phyloP scores from a whole-genome alignment of 1,139 yeast species.

The Blastobotrys persicus region DNA sequence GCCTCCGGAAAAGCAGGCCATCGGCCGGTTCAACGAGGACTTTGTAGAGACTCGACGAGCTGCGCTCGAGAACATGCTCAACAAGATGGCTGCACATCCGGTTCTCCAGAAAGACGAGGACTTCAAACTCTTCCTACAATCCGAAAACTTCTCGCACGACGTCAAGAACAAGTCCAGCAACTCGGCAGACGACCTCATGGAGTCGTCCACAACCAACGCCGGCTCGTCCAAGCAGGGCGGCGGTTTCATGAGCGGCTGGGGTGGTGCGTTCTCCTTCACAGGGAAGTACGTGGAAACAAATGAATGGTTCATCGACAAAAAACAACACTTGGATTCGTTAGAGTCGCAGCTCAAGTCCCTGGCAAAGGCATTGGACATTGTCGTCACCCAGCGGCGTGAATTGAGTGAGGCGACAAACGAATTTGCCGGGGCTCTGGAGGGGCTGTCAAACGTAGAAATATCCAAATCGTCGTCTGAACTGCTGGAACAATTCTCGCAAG shows the following conservation, averaged over 20 bases:
- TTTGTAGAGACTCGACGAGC: constrained; percentile 83
- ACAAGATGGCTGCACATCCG: constrained; percentile 58
- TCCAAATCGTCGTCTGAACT: constrained; percentile 64
- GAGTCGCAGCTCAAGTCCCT: constrained; percentile 72
- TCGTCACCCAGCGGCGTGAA: constrained; percentile 74
- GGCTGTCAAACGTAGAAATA: constrained; percentile 72
- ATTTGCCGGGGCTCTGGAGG: constrained; percentile 50
- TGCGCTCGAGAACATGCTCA: constrained; percentile 86
- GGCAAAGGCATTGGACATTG: constrained; percentile 67
- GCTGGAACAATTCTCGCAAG: constrained; percentile 62
- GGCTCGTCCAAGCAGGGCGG: constrained; percentile 25
- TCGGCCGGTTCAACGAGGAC: constrained; percentile 83
- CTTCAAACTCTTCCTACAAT: constrained; percentile 71
- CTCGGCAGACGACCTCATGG: constrained; percentile 9
- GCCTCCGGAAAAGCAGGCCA: constrained; percentile 93
- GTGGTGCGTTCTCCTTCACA: constrained; percentile 53
- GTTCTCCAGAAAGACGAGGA: constrained; percentile 67
- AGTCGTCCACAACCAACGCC: constrained; percentile 17
- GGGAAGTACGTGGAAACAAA: constrained; percentile 73
- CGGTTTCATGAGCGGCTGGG: constrained; percentile 63
- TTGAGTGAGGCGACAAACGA: constrained; percentile 66
- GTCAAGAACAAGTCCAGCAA: constrained; percentile 29
- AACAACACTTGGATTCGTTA: constrained; percentile 64
- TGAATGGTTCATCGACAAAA: constrained; percentile 68
- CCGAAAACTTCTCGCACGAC: constrained; percentile 65